Evolutionary conservation across 2,329 filamentous ascomycete genomes (phyloP).

Genomic region (Penicillium sp.): DNA sequence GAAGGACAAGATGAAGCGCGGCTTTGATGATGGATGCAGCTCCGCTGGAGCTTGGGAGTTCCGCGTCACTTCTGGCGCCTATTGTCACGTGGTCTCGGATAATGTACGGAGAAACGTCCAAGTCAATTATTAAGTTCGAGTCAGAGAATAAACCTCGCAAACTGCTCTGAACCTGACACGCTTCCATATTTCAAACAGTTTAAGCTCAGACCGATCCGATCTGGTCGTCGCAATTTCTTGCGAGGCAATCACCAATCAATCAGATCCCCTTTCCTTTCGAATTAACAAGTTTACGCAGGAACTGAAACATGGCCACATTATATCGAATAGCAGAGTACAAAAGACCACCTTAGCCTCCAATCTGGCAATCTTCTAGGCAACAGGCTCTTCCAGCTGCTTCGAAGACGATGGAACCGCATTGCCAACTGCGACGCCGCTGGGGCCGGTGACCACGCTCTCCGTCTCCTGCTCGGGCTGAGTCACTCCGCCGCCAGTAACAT

Average conservation of each 20-base stretch:
- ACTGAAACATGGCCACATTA: slow-evolving; percentile 13
- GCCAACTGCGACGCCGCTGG: slow-evolving; percentile 8
- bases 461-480: slow-evolving; percentile 4
- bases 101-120: background rate
- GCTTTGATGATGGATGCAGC: slow-evolving; percentile 26
- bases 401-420: slow-evolving; percentile 16
- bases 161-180: background rate
- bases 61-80: slow-evolving; percentile 42
- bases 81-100: slow-evolving; percentile 28
- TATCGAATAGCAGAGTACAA: slow-evolving; percentile 9
- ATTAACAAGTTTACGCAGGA: slow-evolving; percentile 14
- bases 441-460: slow-evolving; percentile 10
- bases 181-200: slow-evolving; percentile 16
- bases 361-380: background rate
- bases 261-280: background rate
- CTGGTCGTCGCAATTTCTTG: background rate
- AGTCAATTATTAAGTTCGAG: background rate
- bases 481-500: background rate
- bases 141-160: background rate
- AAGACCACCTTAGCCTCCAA: background rate
- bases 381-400: slow-evolving; percentile 21
- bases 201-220: background rate
- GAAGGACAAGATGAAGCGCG: slow-evolving; percentile 18
- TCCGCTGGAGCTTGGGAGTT: slow-evolving; percentile 32
- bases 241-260: background rate